Base-by-base conservation (phyloP, 2,329 filamentous ascomycete species). In the Aureobasidium mangrovei region DNA sequence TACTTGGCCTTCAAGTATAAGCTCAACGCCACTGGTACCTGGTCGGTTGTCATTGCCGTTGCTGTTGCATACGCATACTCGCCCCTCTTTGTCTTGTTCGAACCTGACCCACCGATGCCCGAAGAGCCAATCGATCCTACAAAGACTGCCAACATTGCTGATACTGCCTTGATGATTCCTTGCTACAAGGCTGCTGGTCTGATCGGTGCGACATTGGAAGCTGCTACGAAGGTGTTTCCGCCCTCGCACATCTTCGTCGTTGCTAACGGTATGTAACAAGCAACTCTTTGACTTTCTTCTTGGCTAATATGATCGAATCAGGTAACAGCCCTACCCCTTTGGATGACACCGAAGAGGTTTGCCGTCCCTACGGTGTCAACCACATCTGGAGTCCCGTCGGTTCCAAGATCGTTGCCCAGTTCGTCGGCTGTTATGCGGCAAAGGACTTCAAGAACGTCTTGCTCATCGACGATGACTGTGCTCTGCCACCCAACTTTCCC, bases 381-480 rank as follows among this genome's bases (percentile, higher is more conserved):
- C 73, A 77, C 56, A 63, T 76, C 45, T 77, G 75, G 74, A 70
- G 67, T 6, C 73, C 74, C 0, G 67, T 77, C 9, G 74, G 74
- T 2, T 74, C 71, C 0, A 77, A 77, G 61, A 74, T 77, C 44
- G 69, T 76, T 3, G 75, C 75, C 2, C 72, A 77, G 45, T 77
- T 75, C 52, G 73, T 76, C 3, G 75, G 75, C 12, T 71, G 68
- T 54, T 72, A 74, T 55, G 73, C 73, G 4, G 71, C 73, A 5
- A 70, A 72, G 54, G 63, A 63, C 2, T 77, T 75, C 60, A 66
- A 71, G 53, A 70, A 76, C 45, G 70, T 73, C 4, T 63, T 77
- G 7, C 67, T 77, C 35, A 77, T 77, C 55, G 75, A 77, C 52
- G 75, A 77, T 54, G 75, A 77, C 59, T 76, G 74, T 41, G 67